Base-by-base conservation (phyloP, 345 rosid species). In the Eucalyptus microcorys region DNA sequence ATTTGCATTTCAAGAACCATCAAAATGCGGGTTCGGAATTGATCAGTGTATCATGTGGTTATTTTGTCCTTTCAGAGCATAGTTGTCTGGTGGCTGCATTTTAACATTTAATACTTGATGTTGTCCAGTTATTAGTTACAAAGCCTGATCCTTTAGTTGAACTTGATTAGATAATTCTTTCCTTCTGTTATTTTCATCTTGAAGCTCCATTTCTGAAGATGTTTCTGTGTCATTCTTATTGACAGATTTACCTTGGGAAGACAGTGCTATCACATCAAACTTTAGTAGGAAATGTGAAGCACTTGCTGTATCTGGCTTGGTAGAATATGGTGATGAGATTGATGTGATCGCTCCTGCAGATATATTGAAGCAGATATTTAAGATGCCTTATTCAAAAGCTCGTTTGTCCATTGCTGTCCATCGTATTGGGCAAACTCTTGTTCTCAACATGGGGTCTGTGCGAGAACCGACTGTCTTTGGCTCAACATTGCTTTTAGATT, bases 291-390 rank as follows among this genome's bases (percentile, higher is more conserved):
- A 94, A 94, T 93, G 97, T 89, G 99, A 97, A 92, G 96, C 97
- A 22, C 99, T 97, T 87, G 99, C 99, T n/a, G 97, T 97, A 30
- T 92, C 96, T 87, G 99, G 99, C 88, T 92, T 97, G 91, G 99
- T 92, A 34, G 98, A 97, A 89, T 96, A 96, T 90, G 99, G 99
- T 30, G 99, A 96, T 92, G 99, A 97, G 92, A 94, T 97, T 66
- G 99, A 97, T 89, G 98, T 97, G 87, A 96, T 97, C 87, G 98
- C 99, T 85, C 95, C 99, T 1, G 91, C 96, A 88, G 99, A 97
- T 91, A 96, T 97, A 91, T 91, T 97, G 89, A 97, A 97, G 93
- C 99, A 97, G 91, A 95, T 97, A 34, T 97, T 97, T 91, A 97
- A 96, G 93, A 97, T 97, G 88, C 99, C 99, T 76, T 97, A 97